These are phyloP conservation scores for Acanthamoeba pearcei DNA, from an alignment of 208 protist genomes.

Conservation along the genomic window DNA sequence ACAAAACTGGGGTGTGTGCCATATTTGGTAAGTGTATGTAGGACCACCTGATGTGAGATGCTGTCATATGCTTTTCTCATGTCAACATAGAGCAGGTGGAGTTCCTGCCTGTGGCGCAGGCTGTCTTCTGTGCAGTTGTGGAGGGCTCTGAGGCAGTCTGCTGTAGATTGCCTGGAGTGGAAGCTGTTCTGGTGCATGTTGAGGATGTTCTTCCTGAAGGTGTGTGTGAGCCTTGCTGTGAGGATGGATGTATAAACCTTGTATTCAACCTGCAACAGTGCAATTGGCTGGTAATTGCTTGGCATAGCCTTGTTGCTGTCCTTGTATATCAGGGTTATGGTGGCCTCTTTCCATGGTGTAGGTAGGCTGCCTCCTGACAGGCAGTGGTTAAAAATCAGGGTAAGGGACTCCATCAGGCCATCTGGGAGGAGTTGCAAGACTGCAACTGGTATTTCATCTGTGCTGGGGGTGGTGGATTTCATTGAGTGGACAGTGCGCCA, in stretches of 20 bases:
- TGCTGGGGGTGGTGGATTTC: not conserved
- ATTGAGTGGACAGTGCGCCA: too few species aligned
- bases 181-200: not conserved
- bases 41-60: not conserved
- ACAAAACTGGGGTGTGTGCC: not conserved
- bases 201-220: not conserved
- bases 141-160: not conserved
- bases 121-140: not conserved
- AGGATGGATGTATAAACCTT: not conserved
- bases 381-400: not conserved
- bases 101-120: not conserved
- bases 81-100: not conserved
- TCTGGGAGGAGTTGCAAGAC: not conserved
- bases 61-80: not conserved
- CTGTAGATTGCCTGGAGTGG: not conserved
- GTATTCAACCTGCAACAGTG: not conserved
- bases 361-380: not conserved
- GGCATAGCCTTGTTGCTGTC: not conserved
- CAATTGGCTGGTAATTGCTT: not conserved
- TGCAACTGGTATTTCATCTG: not conserved
- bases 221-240: not conserved
- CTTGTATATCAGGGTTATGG: not conserved
- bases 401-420: not conserved
- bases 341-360: not conserved
- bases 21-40: not conserved